Evolutionary conservation across 1,139 yeast species (phyloP).

Genomic region (Pichia sp.): DNA sequence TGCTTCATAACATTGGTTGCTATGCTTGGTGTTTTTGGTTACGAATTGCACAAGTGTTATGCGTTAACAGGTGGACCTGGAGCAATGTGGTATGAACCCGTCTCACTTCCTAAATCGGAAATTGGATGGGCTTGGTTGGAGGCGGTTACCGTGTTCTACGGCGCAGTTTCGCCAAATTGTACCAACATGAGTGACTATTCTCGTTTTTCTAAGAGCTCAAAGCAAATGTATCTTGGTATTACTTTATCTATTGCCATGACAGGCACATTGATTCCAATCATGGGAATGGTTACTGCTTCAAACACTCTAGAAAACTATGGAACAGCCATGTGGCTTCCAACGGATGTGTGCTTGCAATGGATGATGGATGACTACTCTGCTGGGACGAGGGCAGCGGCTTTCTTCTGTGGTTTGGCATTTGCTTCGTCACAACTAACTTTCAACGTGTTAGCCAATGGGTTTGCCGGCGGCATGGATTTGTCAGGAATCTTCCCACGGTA

Average conservation of each 20-base stretch:
- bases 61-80: slow-evolving; percentile 24
- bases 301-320: background rate
- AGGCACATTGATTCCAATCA: background rate
- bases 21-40: slow-evolving; percentile 32
- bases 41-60: slow-evolving; percentile 25
- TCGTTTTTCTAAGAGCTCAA: background rate
- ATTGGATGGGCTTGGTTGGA: background rate
- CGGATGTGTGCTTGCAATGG: background rate
- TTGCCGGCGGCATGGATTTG: background rate
- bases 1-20: slow-evolving; percentile 32
- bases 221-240: background rate
- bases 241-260: background rate
- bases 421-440: background rate
- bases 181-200: background rate
- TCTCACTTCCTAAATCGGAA: slow-evolving; percentile 12
- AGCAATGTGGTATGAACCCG: slow-evolving; percentile 23
- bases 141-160: background rate
- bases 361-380: background rate
- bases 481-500: background rate
- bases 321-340: background rate
- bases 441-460: background rate
- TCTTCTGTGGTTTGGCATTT: background rate
- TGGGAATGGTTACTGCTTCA: background rate
- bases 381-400: background rate
- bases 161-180: background rate